Evolutionary conservation across 2,329 filamentous ascomycete species (phyloP).

Genomic region (Alternaria gaisen): DNA sequence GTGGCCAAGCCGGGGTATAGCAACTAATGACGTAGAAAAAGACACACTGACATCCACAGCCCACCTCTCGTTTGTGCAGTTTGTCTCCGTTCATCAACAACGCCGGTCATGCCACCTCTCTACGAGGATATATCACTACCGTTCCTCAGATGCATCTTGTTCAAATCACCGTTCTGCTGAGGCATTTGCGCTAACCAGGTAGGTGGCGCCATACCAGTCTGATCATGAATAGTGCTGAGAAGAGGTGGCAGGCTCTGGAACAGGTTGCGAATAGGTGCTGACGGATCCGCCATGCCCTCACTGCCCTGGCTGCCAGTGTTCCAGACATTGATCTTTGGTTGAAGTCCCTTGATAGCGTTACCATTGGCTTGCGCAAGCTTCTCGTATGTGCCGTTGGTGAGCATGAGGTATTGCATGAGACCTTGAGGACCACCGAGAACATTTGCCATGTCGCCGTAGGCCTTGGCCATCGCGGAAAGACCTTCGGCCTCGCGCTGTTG

Average conservation of each 20-base stretch:
- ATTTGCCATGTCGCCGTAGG: conserved; percentile 75
- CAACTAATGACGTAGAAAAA: conserved; percentile 3
- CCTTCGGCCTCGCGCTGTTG: conserved; percentile 80
- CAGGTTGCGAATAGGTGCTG: conserved; percentile 76
- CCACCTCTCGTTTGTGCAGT: not conserved
- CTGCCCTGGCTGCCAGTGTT: conserved; percentile 72
- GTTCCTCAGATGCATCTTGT: conserved; percentile 37
- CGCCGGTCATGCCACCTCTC: not conserved
- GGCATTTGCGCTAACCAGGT: conserved; percentile 72
- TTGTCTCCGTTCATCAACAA: not conserved
- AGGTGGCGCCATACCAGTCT: conserved; percentile 83
- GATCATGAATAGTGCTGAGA: conserved; percentile 85
- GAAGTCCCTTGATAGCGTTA: conserved; percentile 74
- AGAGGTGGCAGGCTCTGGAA: conserved; percentile 86
- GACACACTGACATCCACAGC: not conserved
- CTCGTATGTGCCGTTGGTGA: conserved; percentile 81
- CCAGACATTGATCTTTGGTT: conserved; percentile 92
- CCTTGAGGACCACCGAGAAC: conserved; percentile 82
- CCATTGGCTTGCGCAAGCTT: conserved; percentile 82
- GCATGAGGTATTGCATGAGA: conserved; percentile 86
- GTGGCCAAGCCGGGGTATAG: conserved; percentile 20
- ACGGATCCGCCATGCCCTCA: conserved; percentile 59
- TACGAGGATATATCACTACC: conserved; percentile 32
- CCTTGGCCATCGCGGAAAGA: conserved; percentile 78
- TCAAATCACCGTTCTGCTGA: conserved; percentile 28